Base-by-base conservation (phyloP, 2,329 filamentous ascomycete species). In the Penicillium brasilianum region DNA sequence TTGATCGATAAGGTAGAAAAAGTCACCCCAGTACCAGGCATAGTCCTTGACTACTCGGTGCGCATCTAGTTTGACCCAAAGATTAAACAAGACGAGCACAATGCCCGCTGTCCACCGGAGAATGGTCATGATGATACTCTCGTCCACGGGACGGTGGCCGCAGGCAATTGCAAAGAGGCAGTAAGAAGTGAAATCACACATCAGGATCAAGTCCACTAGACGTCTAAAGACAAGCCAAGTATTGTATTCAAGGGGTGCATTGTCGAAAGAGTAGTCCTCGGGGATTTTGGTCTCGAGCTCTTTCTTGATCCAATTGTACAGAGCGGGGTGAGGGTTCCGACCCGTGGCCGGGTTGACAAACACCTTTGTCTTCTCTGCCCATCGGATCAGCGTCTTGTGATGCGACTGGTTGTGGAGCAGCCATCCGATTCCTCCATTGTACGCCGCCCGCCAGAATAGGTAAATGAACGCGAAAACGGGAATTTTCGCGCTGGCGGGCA, bases 1-100 rank as follows among this genome's bases (percentile, higher is more conserved):
- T 80, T 98, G 93, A 78, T 99, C 95, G 76, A 99, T 92, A 73
- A 99, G 88, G 79, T 93, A 99, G 84, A 98, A 99, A 80, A 98
- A 98, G 78, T 99, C 95, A 63, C 95, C 95, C 95, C 95, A 99
- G 80, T 98, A 99, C 95, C 95, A 99, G 30, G 95, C 95, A 80
- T 93, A 99, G 79, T 99, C 95, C 79, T 98, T 98, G 74, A 99
- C 95, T 53, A 99, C 95, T 63, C 95, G 87, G 78, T 99, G 95
- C 20, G 95, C 95, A 78, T 99, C 95, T 64, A 99, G 84, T 80
- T 99, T 99, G 66, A 99, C 95, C 93, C 95, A 98, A 22, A 98
- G 84, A 77, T 98, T 99, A 85, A 99, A 98, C 60, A 91, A 84
- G 65, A 99, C 89, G 28, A 98, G 84, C 43, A 85, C 79, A 66